Evolutionary conservation across 495 filamentous ascomycete genomes (phyloP), one percentile per base, ranked within the genome.

Genomic region (Rostrohypoxylon terebratum): DNA sequence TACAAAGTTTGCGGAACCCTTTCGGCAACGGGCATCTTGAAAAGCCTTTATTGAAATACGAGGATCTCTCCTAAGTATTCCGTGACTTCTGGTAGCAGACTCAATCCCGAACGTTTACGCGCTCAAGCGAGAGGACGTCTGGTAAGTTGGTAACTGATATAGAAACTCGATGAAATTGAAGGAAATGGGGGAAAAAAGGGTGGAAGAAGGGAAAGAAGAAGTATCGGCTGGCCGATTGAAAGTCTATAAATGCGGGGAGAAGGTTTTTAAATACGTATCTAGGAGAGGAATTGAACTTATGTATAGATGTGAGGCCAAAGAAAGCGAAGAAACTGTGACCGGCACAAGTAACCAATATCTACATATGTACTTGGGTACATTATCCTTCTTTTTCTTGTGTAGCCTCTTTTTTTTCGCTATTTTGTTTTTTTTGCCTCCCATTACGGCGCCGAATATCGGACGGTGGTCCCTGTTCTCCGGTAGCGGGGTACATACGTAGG

Each of bases 1-100:
- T 99, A 98, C 79, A 97, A 89, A 77, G 94, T 98, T 82, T 90
- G 91, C 54, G 93, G 94, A 66, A 86, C 86, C 77, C 85, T 83
- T 74, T 92, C 91, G 75, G 90, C 91, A 77, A 85, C 86, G 76
- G 94, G 94, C 94, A 98, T 98, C 68, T 80, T 90, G 74, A 63
- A 61, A 67, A 59, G 10, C 31, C 50, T 75, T 40, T 53, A 8
- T 55, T 28, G 33, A 40, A 31, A 28, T 66, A 66, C 50, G 14
- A 50, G 53, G 18, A 48, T 44, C 7, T 54, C 36, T 51, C 45
- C 59, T 68, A 58, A 8, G 42, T 45, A 45, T 59, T 45, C 59
- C 51, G 63, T 66, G 50, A 59, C 58, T 50, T 40, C 25, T 44
- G 16, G 18, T 25, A 40, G n/a, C 44, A 36, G 34, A 45, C 36